These are phyloP conservation scores for Talaromyces sp. DNA, from an alignment of 2,329 filamentous ascomycete genomes.

Conservation along the genomic window DNA sequence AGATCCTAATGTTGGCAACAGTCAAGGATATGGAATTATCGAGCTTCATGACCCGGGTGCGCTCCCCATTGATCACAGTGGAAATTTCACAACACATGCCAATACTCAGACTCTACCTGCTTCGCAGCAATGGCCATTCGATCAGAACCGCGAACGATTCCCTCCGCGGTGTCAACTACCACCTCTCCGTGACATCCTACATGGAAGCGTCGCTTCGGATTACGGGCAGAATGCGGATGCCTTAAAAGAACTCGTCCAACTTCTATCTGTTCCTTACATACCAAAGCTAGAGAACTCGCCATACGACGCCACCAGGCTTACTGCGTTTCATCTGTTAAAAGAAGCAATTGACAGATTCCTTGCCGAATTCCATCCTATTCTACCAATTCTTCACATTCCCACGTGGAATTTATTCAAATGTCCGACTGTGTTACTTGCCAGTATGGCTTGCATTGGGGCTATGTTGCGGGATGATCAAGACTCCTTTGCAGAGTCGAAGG, in stretches of 20 bases:
- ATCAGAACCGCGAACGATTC: slow-evolving; percentile 8
- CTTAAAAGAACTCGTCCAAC: not conserved
- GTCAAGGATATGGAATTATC: not conserved
- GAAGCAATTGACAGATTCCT: not conserved
- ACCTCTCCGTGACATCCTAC: slow-evolving; percentile 6
- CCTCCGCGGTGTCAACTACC: not conserved
- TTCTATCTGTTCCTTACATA: slow-evolving; percentile 11
- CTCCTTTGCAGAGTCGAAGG: slow-evolving; percentile 1
- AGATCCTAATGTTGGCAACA: not conserved
- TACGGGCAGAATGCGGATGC: not conserved
- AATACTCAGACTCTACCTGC: not conserved
- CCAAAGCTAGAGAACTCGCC: not conserved
- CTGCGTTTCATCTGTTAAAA: slow-evolving; percentile 5
- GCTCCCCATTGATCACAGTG: not conserved
- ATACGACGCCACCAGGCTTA: not conserved
- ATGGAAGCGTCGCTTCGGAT: not conserved
- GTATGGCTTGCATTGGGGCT: slow-evolving; percentile 13
- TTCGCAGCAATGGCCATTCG: slow-evolving; percentile 10
- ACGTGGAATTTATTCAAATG: slow-evolving; percentile 7
- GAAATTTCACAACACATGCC: not conserved
- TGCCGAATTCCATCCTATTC: slow-evolving; percentile 6
- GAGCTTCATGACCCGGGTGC: not conserved
- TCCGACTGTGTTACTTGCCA: slow-evolving; percentile 5
- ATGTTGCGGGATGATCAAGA: slow-evolving; percentile 9
- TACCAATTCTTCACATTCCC: slow-evolving; percentile 1